A percentile compares a stretch with the other conserved stretches of the same genome.
Conservation (phyloP, 2,329 filamentous ascomycete species). For the Exophiala sp. region DNA sequence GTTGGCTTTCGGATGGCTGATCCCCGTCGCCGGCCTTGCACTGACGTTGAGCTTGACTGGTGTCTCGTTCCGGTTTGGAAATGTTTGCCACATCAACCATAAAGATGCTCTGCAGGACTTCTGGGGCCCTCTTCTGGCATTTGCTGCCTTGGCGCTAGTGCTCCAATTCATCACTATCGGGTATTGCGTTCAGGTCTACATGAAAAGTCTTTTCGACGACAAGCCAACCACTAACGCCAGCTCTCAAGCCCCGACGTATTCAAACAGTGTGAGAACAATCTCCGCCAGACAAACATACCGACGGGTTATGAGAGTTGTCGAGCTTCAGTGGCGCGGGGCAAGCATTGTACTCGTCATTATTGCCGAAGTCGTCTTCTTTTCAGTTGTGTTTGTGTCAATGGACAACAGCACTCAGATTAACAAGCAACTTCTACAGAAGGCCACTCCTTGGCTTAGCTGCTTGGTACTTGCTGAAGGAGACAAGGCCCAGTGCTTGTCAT, state of each 20-base stretch:
- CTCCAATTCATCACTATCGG: slow-evolving; percentile 77
- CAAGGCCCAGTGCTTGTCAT: slow-evolving; percentile 59
- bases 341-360: slow-evolving; percentile 85
- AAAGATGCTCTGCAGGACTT: slow-evolving; percentile 73
- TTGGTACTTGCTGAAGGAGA: slow-evolving; percentile 54
- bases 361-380: slow-evolving; percentile 87
- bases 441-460: slow-evolving; percentile 65
- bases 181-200: slow-evolving; percentile 93
- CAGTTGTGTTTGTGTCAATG: slow-evolving; percentile 81
- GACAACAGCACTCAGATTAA: slow-evolving; percentile 62
- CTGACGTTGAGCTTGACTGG: slow-evolving; percentile 78
- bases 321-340: slow-evolving; percentile 91
- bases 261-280: slow-evolving; percentile 68
- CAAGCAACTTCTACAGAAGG: slow-evolving; percentile 50
- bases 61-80: slow-evolving; percentile 88
- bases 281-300: slow-evolving; percentile 83
- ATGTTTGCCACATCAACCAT: slow-evolving; percentile 92
- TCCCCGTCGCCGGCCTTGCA: slow-evolving; percentile 69
- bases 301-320: slow-evolving; percentile 75
- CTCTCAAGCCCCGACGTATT: slow-evolving; percentile 68
- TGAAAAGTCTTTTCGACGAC: slow-evolving; percentile 72
- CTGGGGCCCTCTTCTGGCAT: slow-evolving; percentile 80
- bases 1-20: slow-evolving; percentile 73
- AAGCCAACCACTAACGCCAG: slow-evolving; percentile 58
- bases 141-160: slow-evolving; percentile 69